phyloP scores from a whole-genome alignment of 495 filamentous ascomycete species.

The Parmelia sp. region DNA sequence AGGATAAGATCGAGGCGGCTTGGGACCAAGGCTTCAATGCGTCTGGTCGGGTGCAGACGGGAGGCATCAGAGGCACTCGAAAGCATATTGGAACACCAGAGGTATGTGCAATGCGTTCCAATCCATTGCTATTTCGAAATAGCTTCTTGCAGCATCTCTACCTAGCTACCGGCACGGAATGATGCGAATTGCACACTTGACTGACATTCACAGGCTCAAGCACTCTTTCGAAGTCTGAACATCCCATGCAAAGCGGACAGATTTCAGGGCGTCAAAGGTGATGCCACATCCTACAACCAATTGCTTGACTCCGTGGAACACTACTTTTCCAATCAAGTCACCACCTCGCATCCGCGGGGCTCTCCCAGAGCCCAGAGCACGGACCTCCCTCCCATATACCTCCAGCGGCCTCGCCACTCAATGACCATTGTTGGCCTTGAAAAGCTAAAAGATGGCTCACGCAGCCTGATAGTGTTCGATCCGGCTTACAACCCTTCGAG shows the following conservation, averaged over 20 bases:
- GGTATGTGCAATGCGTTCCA: slow-evolving; percentile 38
- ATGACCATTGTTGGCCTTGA: neutral
- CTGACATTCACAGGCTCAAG: neutral
- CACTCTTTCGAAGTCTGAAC: neutral
- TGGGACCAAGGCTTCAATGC: slow-evolving; percentile 82
- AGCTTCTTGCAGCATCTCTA: neutral
- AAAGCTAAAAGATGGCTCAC: neutral
- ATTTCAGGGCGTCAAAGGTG: neutral
- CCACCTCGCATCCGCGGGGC: neutral
- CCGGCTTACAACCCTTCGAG: neutral
- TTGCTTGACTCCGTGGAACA: neutral
- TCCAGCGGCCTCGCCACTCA: neutral
- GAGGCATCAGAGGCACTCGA: slow-evolving; percentile 76
- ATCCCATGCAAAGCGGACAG: neutral
- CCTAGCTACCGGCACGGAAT: neutral
- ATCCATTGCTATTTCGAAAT: neutral
- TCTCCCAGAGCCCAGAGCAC: neutral
- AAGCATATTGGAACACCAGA: slow-evolving; percentile 95
- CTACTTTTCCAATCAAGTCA: neutral
- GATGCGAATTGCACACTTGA: neutral
- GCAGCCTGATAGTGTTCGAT: neutral
- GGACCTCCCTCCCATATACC: neutral
- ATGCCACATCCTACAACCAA: neutral
- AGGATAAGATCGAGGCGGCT: slow-evolving; percentile 78
- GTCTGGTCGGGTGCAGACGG: slow-evolving; percentile 67